Evolutionary conservation across 2,329 filamentous ascomycete genomes (phyloP).

Genomic region (Aureobasidium zeae): DNA sequence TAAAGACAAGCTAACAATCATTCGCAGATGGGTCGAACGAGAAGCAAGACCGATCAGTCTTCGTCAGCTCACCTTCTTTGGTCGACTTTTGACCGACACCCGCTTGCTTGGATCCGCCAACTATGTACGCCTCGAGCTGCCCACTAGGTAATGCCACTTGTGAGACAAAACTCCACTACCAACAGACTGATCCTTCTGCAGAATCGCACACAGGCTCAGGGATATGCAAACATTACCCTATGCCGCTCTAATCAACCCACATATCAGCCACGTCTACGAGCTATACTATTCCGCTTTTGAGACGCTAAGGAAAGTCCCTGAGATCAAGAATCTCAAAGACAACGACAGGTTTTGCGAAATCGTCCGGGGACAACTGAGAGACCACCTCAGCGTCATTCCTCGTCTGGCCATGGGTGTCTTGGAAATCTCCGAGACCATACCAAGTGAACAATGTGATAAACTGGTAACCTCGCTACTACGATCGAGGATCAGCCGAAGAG

Average conservation of each 20-base stretch:
- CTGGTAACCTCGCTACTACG: slow-evolving; percentile 93
- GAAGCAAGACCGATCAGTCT: slow-evolving; percentile 93
- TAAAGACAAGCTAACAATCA: slow-evolving; percentile 14
- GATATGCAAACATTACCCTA: slow-evolving; percentile 97
- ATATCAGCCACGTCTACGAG: slow-evolving; percentile 92
- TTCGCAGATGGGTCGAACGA: slow-evolving; percentile 74
- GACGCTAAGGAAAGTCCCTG: slow-evolving; percentile 69
- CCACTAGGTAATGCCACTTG: slow-evolving; percentile 53
- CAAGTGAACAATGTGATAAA: slow-evolving; percentile 69
- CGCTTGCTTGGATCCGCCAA: slow-evolving; percentile 91
- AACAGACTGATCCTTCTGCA: slow-evolving; percentile 28
- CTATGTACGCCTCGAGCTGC: slow-evolving; percentile 91
- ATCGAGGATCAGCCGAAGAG: slow-evolving; percentile 89
- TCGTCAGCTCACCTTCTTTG: slow-evolving; percentile 94
- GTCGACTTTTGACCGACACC: slow-evolving; percentile 80
- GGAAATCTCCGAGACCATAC: slow-evolving; percentile 77
- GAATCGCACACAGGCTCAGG: slow-evolving; percentile 84
- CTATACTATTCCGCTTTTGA: slow-evolving; percentile 97
- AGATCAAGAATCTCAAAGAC: slow-evolving; percentile 77
- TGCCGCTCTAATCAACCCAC: slow-evolving; percentile 87
- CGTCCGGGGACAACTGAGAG: slow-evolving; percentile 68
- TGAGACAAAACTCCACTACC: not conserved
- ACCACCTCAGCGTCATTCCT: slow-evolving; percentile 88
- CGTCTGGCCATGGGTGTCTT: slow-evolving; percentile 89
- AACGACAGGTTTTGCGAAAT: slow-evolving; percentile 80